Evolutionary conservation across 2,329 filamentous ascomycete species (phyloP).

Genomic region (Dendryphion nanum): DNA sequence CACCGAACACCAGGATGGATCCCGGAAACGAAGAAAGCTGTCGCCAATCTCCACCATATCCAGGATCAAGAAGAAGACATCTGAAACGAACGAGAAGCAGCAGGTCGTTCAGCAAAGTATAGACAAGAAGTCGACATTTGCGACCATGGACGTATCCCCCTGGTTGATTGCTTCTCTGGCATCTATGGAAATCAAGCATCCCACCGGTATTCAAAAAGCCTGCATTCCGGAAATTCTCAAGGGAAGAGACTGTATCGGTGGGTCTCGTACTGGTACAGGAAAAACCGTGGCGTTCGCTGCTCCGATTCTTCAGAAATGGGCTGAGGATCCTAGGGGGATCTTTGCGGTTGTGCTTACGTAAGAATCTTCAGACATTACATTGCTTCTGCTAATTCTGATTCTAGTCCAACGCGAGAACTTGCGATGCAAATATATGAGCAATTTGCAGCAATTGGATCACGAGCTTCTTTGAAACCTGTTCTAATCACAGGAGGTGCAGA

Average conservation of each 20-base stretch:
- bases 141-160: conserved; percentile 69
- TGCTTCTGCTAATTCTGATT: not conserved
- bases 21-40: conserved; percentile 38
- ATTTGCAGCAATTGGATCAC: conserved; percentile 86
- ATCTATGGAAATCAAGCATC: conserved; percentile 77
- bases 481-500: conserved; percentile 92
- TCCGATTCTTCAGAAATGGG: conserved; percentile 91
- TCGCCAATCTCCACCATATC: conserved; percentile 31
- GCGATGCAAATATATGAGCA: conserved; percentile 97
- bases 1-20: conserved; percentile 26
- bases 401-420: conserved; percentile 63
- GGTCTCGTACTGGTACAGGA: conserved; percentile 68
- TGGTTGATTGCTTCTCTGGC: conserved; percentile 84
- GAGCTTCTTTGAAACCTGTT: conserved; percentile 81
- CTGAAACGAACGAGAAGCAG: not conserved
- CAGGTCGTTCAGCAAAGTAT: not conserved
- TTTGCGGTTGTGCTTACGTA: conserved; percentile 88
- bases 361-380: conserved; percentile 6
- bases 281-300: conserved; percentile 97
- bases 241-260: conserved; percentile 91
- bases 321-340: conserved; percentile 86
- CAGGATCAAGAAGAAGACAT: conserved; percentile 34
- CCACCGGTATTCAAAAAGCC: conserved; percentile 87
- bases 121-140: conserved; percentile 61
- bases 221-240: conserved; percentile 92